These are phyloP conservation scores for Pontederia crassipes DNA, from an alignment of 176 grass and related monocot genomes.

Conservation along the genomic window DNA sequence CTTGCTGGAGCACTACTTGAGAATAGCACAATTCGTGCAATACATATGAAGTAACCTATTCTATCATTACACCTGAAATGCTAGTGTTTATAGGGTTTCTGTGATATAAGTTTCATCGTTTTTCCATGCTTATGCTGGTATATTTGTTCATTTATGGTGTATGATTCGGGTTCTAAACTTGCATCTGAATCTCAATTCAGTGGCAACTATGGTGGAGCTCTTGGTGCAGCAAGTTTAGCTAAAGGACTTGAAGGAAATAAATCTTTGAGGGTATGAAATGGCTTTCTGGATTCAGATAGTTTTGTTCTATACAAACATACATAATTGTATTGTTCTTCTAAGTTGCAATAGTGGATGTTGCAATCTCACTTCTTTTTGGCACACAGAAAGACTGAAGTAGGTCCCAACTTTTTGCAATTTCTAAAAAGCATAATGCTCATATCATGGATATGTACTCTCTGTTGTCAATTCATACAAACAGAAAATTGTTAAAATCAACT, in stretches of 20 bases:
- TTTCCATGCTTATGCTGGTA: background rate
- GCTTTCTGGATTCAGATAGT: background rate
- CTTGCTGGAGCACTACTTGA: constrained; percentile 88
- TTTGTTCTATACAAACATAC: no score
- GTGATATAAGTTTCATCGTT: background rate
- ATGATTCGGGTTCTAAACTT: background rate
- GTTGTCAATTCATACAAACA: no score
- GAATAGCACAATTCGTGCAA: constrained; percentile 66
- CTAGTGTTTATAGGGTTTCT: background rate
- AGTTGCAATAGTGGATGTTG: no score
- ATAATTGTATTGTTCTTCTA: no score
- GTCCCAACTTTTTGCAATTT: no score
- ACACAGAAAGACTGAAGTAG: no score
- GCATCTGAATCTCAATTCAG: constrained; percentile 34
- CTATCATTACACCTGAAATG: background rate
- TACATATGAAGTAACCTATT: constrained; percentile 88
- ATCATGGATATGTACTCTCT: no score
- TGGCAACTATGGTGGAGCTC: constrained; percentile 94
- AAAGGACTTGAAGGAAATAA: constrained; percentile 86
- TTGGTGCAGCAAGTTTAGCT: constrained; percentile 79
- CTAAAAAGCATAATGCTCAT: no score
- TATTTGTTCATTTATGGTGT: background rate
- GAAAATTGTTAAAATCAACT: no score
- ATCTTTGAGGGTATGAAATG: constrained; percentile 71
- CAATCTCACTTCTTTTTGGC: no score